Evolutionary conservation across 306 rosid genomes (phyloP).

Genomic region (Rubus idaeus): DNA sequence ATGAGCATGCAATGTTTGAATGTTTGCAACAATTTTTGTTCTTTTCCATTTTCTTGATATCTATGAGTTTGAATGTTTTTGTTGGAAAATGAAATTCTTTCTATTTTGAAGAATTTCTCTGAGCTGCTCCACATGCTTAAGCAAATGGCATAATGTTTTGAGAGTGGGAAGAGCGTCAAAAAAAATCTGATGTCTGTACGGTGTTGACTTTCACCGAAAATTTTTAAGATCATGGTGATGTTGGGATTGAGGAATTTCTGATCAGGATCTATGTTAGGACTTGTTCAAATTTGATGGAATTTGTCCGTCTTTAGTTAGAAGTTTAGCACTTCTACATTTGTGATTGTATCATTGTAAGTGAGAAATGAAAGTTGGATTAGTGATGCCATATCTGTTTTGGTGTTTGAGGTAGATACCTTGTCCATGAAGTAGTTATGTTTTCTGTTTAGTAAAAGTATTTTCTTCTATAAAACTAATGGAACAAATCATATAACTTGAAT

Average conservation of each 20-base stretch:
- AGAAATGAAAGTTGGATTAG: neutral
- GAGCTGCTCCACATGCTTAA: too few relatives aligned
- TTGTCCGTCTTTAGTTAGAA: too few relatives aligned
- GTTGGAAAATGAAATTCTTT: neutral
- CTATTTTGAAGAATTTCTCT: too few relatives aligned
- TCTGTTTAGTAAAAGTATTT: neutral
- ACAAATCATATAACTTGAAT: neutral
- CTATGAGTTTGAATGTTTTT: neutral
- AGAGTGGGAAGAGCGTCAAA: neutral
- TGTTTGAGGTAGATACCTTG: neutral
- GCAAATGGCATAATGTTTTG: neutral
- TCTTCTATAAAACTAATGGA: neutral
- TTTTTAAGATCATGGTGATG: neutral
- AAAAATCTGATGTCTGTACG: neutral
- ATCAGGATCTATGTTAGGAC: neutral
- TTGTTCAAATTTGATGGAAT: neutral
- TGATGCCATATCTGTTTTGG: neutral
- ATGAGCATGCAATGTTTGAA: too few relatives aligned
- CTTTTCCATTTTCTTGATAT: neutral
- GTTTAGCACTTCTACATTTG: neutral
- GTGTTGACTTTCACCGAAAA: neutral
- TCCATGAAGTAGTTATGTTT: neutral
- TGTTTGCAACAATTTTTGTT: too few relatives aligned
- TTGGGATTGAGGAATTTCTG: neutral
- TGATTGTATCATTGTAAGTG: neutral